These are phyloP conservation scores for Penicillium sp. DNA, from an alignment of 2,329 filamentous ascomycete species.

Conservation along the genomic window DNA sequence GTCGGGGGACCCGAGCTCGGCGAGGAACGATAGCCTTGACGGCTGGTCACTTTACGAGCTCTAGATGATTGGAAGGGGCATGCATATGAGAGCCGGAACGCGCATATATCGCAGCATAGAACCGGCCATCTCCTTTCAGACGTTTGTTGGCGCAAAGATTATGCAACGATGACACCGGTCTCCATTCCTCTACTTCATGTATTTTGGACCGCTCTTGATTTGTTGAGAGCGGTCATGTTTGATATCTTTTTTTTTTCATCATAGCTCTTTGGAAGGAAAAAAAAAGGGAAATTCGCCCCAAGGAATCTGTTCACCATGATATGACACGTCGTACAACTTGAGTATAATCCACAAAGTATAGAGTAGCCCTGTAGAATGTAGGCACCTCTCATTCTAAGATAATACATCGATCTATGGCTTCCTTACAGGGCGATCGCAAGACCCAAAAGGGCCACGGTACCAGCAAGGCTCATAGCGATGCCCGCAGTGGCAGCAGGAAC, in stretches of 20 bases:
- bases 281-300: slow-evolving; percentile 4
- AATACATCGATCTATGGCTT: background rate
- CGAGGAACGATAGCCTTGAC: slow-evolving; percentile 54
- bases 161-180: slow-evolving; percentile 10
- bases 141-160: slow-evolving; percentile 12
- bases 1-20: slow-evolving; percentile 30
- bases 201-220: slow-evolving; percentile 11
- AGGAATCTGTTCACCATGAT: background rate
- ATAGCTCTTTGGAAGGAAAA: slow-evolving; percentile 17
- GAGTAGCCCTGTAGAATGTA: background rate
- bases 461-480: background rate
- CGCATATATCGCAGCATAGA: slow-evolving; percentile 17
- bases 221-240: slow-evolving; percentile 22
- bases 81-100: slow-evolving; percentile 5
- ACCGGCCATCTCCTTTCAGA: slow-evolving; percentile 6
- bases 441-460: background rate
- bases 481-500: background rate
- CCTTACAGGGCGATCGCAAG: background rate
- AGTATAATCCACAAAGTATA: background rate
- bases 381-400: background rate
- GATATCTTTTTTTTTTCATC: slow-evolving; percentile 18
- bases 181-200: slow-evolving; percentile 17
- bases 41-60: slow-evolving; percentile 72
- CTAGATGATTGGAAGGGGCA: slow-evolving; percentile 37
- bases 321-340: background rate